Evolutionary conservation across 306 rosid genomes (phyloP), one percentile per base, ranked within the genome.

Genomic region (Dalbergia cultrata): DNA sequence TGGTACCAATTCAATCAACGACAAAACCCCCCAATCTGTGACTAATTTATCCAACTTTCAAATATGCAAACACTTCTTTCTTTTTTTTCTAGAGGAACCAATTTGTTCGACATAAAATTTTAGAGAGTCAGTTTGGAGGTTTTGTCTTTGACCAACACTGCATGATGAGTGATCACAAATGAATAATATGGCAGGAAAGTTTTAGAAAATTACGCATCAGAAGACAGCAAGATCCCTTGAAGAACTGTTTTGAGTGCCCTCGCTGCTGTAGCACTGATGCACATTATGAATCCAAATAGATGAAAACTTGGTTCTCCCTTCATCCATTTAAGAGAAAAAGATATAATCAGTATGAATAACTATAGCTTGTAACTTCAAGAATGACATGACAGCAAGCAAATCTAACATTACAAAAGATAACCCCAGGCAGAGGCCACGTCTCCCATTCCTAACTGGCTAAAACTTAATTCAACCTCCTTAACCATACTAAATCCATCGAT

Each of bases 291-390:
- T 77, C 90, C 90, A 80, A 87, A 87, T 26, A 87, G 81, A 81
- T 87, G 90, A 77, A 87, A 87, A 81, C 87, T 83, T 41, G 90
- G 90, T 70, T 87, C 90, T 77, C 87, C 87, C 87, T 83, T 83
- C 83, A 83, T 54, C 35, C 53, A 76, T 77, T 21, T 62, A 81
- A 80, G 60, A 65, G 76, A 79, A 70, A 37, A 71, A 83, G n/a
- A 76, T 13, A 62, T 0, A n/a, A 22, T 17, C 10, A 63, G 70
- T 57, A 34, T 43, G 41, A 64, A 41, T 31, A 41, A 41, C 41
- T 58, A 57, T 54, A 67, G 9, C 41, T 52, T 62, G 72, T 52
- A 11, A 39, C 62, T 5, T 18, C 43, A 65, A 45, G 33, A 47
- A 60, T 61, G 53, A 73, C 59, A 47, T 13, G 21, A 67, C 37